A percentile compares a stretch with the other conserved stretches of the same genome.
These are phyloP conservation scores for Yamadazyma tumulicola DNA, from an alignment of 805 yeast genomes.

Conservation along the genomic window DNA sequence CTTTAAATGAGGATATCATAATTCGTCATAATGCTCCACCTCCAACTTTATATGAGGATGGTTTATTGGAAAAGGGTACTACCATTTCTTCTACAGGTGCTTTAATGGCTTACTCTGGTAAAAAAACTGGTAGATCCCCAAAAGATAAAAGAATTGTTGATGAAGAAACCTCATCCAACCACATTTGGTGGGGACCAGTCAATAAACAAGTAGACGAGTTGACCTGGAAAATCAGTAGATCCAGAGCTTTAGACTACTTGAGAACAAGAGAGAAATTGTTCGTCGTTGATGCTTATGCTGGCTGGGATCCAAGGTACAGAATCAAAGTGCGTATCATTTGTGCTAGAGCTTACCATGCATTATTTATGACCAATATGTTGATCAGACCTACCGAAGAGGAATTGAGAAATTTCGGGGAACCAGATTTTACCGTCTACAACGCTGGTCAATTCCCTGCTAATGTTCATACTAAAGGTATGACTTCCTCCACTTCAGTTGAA, in stretches of 20 bases:
- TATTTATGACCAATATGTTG: conserved; percentile 97
- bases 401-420: conserved; percentile 86
- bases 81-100: conserved; percentile 93
- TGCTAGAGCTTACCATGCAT: conserved; percentile 97
- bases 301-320: conserved; percentile 98
- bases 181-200: conserved; percentile 99
- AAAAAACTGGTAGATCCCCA: conserved; percentile 97
- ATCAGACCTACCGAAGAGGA: conserved; percentile 93
- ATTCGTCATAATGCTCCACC: conserved; percentile 91
- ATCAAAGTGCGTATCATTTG: conserved; percentile 93
- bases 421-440: conserved; percentile 96
- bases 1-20: conserved; percentile 56
- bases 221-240: conserved; percentile 93
- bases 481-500: conserved; percentile 92
- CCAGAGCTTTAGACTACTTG: conserved; percentile 94
- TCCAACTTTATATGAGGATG: conserved; percentile 93
- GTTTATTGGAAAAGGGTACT: conserved; percentile 83
- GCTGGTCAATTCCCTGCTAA: conserved; percentile 99
- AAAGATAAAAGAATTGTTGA: conserved; percentile 97
- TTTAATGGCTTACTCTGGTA: conserved; percentile 90
- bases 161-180: conserved; percentile 76
- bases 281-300: conserved; percentile 95
- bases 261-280: conserved; percentile 93
- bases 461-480: conserved; percentile 94
- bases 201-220: conserved; percentile 90